phyloP scores from a whole-genome alignment of 2,329 filamentous ascomycete genomes.

The Paraphaeosphaeria sporulosa region DNA sequence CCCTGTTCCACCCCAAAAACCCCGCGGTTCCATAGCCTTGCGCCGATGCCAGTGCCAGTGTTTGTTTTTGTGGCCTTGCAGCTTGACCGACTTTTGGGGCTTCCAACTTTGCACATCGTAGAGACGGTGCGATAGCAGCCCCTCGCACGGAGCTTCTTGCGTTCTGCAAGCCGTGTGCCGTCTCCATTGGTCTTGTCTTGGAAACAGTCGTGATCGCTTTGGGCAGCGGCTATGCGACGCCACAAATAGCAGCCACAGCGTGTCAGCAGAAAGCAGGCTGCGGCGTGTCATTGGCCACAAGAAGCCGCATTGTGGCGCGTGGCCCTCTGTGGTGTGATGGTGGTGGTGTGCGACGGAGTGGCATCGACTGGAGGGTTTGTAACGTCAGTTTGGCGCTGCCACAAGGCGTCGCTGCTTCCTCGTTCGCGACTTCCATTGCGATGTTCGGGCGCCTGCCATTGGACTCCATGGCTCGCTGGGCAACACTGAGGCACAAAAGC shows the following conservation, averaged over 20 bases:
- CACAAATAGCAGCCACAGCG: slow-evolving; percentile 14
- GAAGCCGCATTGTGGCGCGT: background rate
- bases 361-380: no score
- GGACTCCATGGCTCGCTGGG: no score
- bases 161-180: background rate
- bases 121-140: background rate
- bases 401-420: no score
- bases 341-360: no score
- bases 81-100: slow-evolving; percentile 13
- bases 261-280: background rate
- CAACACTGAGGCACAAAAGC: background rate
- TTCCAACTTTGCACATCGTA: background rate
- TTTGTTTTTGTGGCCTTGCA: slow-evolving; percentile 1
- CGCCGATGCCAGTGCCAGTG: slow-evolving; percentile 10
- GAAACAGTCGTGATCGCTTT: slow-evolving; percentile 8
- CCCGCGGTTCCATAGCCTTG: slow-evolving; percentile 15
- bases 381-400: no score
- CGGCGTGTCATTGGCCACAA: background rate
- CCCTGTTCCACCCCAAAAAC: slow-evolving; percentile 15
- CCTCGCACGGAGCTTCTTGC: background rate
- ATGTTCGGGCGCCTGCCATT: background rate
- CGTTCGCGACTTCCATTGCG: background rate
- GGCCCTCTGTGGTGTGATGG: no score
- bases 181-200: background rate
- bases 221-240: slow-evolving; percentile 24